Conservation (phyloP, 495 filamentous ascomycete genomes). For the Podospora anserina region DNA sequence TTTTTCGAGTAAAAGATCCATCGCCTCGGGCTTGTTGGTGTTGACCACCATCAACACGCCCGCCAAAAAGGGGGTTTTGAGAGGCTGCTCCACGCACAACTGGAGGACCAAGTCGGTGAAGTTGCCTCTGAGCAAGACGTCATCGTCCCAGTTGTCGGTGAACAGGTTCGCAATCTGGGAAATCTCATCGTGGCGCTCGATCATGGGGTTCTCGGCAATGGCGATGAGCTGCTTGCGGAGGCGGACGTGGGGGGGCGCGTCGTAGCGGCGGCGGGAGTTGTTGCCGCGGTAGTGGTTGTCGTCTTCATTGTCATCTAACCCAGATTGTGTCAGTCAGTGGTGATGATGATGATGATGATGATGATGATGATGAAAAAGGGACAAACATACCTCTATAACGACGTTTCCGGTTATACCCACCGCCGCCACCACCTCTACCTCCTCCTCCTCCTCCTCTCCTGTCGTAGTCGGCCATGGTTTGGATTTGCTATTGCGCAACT, state of each 20-base stretch:
- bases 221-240: slow-evolving; percentile 76
- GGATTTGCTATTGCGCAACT: neutral
- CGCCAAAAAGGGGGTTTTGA: slow-evolving; percentile 92
- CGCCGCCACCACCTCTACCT: slow-evolving; percentile 20
- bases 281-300: slow-evolving; percentile 69
- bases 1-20: slow-evolving; percentile 62
- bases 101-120: slow-evolving; percentile 71
- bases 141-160: slow-evolving; percentile 78
- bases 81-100: slow-evolving; percentile 82
- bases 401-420: slow-evolving; percentile 61
- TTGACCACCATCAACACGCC: slow-evolving; percentile 75
- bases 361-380: neutral
- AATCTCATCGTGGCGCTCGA: slow-evolving; percentile 77
- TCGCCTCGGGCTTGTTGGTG: slow-evolving; percentile 66
- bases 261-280: slow-evolving; percentile 73
- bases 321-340: neutral
- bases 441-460: slow-evolving; percentile 51
- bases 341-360: neutral
- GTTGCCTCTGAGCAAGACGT: slow-evolving; percentile 61
- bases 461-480: slow-evolving; percentile 70
- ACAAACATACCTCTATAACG: slow-evolving; percentile 47
- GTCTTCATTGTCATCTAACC: slow-evolving; percentile 55
- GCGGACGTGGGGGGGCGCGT: slow-evolving; percentile 71
- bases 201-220: slow-evolving; percentile 82
- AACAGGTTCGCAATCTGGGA: slow-evolving; percentile 70